Percentiles rank a stretch among this genome's conserved stretches.
Evolutionary conservation across 768 basidiomycete genomes (phyloP).

Genomic region (Termitomyces sp.): DNA sequence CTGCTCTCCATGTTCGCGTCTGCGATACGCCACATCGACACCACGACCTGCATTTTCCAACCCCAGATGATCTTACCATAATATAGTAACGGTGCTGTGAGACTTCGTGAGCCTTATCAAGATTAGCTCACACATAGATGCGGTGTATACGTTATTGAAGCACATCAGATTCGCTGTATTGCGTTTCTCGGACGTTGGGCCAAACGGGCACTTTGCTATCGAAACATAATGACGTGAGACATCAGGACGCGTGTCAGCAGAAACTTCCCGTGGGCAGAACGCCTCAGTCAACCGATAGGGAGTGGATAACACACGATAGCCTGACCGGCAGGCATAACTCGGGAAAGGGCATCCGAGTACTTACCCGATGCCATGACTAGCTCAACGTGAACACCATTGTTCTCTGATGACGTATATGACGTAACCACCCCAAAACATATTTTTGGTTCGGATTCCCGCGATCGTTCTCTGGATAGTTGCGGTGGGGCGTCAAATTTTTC

Average conservation of each 20-base stretch:
- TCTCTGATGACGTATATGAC: not conserved
- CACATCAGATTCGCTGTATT: not conserved
- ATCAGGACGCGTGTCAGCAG: not conserved
- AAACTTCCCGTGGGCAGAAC: not conserved
- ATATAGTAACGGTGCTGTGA: not conserved
- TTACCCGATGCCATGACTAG: not conserved
- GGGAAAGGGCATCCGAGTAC: not conserved
- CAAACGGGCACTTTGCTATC: not conserved
- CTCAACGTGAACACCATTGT: not conserved
- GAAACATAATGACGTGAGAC: not conserved
- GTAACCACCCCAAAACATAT: slow-evolving; percentile 2
- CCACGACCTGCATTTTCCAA: not conserved
- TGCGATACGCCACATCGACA: slow-evolving; percentile 7
- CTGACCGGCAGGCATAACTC: not conserved
- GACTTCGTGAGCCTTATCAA: not conserved
- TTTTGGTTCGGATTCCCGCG: slow-evolving; percentile 3
- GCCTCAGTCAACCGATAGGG: slow-evolving; percentile 1
- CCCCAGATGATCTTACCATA: not conserved
- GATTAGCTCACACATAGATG: not conserved
- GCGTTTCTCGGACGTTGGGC: not conserved
- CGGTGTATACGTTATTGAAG: not conserved
- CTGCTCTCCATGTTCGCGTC: not conserved
- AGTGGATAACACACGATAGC: not conserved
- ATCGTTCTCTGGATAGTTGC: not conserved
- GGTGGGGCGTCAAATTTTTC: not conserved